Conservation (phyloP, 2,329 filamentous ascomycete species). For the Pseudogymnoascus sp. region DNA sequence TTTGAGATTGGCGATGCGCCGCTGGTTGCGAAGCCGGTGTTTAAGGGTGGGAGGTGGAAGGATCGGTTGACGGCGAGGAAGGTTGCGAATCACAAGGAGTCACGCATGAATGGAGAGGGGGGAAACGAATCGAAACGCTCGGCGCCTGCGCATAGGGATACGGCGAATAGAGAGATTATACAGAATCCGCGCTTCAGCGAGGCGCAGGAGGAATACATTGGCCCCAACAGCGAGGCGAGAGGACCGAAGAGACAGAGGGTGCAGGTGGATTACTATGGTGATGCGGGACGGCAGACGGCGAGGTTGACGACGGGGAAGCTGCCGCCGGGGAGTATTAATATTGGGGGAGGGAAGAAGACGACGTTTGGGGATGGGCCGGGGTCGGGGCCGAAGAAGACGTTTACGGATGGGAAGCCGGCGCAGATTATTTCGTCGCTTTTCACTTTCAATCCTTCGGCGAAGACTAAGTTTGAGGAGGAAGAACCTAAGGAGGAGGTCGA, state of each 20-base stretch:
- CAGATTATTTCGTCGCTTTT: slow-evolving; percentile 87
- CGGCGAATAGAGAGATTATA: slow-evolving; percentile 14
- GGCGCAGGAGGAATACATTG: slow-evolving; percentile 27
- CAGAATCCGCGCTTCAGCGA: neutral
- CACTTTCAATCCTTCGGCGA: slow-evolving; percentile 74
- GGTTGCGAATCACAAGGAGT: slow-evolving; percentile 47
- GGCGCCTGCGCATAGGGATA: neutral
- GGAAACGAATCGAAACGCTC: slow-evolving; percentile 23
- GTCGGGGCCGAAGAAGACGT: slow-evolving; percentile 22
- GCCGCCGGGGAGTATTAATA: slow-evolving; percentile 30
- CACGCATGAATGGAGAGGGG: slow-evolving; percentile 26
- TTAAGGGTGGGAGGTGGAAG: slow-evolving; percentile 90
- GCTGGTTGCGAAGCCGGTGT: slow-evolving; percentile 52
- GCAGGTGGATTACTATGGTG: slow-evolving; percentile 18
- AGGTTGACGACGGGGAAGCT: slow-evolving; percentile 32
- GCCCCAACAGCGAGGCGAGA: slow-evolving; percentile 19
- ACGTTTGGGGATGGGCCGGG: slow-evolving; percentile 19
- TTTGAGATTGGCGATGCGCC: slow-evolving; percentile 70
- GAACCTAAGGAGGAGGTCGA: slow-evolving; percentile 42
- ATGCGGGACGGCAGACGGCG: slow-evolving; percentile 13
- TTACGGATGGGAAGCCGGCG: slow-evolving; percentile 35
- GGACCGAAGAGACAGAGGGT: slow-evolving; percentile 41
- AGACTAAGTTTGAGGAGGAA: slow-evolving; percentile 46
- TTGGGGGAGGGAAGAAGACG: slow-evolving; percentile 19
- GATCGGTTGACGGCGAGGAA: slow-evolving; percentile 78